A percentile compares a stretch with the other conserved stretches of the same genome.
Conservation (phyloP, 495 filamentous ascomycete species). For the Xylaria longipes region DNA sequence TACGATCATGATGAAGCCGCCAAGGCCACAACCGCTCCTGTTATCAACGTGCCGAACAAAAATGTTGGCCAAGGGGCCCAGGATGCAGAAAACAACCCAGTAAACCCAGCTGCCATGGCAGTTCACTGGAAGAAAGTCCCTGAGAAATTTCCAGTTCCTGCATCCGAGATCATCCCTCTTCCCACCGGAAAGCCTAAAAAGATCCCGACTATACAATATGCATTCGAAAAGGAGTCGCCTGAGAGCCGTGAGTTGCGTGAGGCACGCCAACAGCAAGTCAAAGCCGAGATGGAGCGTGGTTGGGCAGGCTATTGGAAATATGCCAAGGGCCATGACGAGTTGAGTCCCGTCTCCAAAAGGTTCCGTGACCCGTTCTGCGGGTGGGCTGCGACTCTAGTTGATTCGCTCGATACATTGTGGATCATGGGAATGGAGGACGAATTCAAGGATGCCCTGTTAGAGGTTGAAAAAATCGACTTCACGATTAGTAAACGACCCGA, state of each 20-base stretch:
- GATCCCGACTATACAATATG: constrained; percentile 78
- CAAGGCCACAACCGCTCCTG: constrained; percentile 32
- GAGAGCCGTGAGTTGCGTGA: constrained; percentile 66
- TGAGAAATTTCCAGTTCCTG: constrained; percentile 76
- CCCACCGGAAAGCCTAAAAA: constrained; percentile 71
- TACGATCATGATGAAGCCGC: constrained; percentile 52
- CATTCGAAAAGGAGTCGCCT: constrained; percentile 68
- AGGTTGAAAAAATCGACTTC: constrained; percentile 85
- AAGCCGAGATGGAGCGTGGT: constrained; percentile 74
- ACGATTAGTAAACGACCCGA: constrained; percentile 67
- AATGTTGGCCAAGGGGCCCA: constrained; percentile 39
- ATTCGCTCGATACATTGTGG: constrained; percentile 93
- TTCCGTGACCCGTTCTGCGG: constrained; percentile 83
- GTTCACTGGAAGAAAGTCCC: constrained; percentile 73
- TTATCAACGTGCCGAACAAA: constrained; percentile 47
- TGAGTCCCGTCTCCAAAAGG: constrained; percentile 69
- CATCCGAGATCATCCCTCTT: constrained; percentile 72
- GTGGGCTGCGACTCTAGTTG: constrained; percentile 94
- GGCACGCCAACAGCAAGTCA: constrained; percentile 71
- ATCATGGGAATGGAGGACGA: constrained; percentile 92
- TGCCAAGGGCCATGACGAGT: constrained; percentile 87
- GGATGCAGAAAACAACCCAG: constrained; percentile 23
- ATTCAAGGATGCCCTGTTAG: constrained; percentile 83
- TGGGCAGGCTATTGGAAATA: constrained; percentile 85
- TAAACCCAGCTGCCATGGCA: constrained; percentile 34